Base-by-base conservation (phyloP, 345 rosid species). In the Eucalyptus marginata region DNA sequence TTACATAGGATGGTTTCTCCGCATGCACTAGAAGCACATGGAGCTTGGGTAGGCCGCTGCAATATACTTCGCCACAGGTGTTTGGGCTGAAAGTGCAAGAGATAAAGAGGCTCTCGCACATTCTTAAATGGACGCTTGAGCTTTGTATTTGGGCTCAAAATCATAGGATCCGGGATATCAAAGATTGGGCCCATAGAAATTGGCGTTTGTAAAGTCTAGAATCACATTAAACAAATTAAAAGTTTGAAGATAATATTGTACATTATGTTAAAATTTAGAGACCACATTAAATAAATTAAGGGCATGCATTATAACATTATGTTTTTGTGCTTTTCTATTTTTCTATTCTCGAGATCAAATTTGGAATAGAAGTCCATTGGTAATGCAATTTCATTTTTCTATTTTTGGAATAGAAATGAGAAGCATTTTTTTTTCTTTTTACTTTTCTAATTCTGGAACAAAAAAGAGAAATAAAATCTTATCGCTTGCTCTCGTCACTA, bases 171-270 rank as follows among this genome's bases (percentile, higher is more conserved):
- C 29, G 9, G 6, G 62, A 56, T 4, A 24, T 56, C 29, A 56
- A 56, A 56, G 62, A 52, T 24, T 22, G 62, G 62, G 62, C 62
- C 29, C 62, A 56, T 24, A 56, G 1, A 56, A 56, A 56, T 22
- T 56, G 1, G 7, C 29, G 2, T 24, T 56, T 56, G 29, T 56
- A 56, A 56, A 9, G 62, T 56, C 1, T 24, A 56, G 3, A 1
- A 56, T 9, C 1, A 2, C 0, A 24, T 24, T 56, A 4, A 56
- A 56, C 1, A 56, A 56, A 56, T 56, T 56, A 56, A 56, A 59
- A 24, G 3, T 56, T 56, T 0, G 0, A 9, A 2, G 1, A 56
- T 56, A 22, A 56, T 24, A 27, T 56, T 56, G 0, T 3, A 4
- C 4, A 56, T 56, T 56, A 0, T 0, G 5, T 52, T 52, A 52